Evolutionary conservation across 2,329 filamentous ascomycete species (phyloP).

Genomic region (Periglandula ipomoeae): DNA sequence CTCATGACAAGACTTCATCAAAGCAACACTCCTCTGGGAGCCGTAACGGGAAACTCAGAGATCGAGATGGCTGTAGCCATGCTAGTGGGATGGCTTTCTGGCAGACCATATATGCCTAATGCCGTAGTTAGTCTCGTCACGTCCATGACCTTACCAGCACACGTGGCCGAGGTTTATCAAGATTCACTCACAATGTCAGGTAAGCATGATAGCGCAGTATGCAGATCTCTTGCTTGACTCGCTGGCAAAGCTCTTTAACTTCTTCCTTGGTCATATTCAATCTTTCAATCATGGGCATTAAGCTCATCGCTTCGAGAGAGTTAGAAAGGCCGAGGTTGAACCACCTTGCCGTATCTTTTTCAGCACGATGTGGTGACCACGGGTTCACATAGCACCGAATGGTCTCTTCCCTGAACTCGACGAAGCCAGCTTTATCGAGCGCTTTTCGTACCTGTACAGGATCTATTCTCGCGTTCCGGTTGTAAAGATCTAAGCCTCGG

Average conservation of each 20-base stretch:
- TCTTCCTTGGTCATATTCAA: slow-evolving; percentile 42
- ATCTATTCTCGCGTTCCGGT: slow-evolving; percentile 55
- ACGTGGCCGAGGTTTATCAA: not conserved
- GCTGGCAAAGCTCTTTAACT: slow-evolving; percentile 51
- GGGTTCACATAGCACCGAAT: slow-evolving; percentile 65
- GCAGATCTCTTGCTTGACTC: slow-evolving; percentile 60
- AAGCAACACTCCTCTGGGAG: too few relatives aligned
- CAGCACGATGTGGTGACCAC: slow-evolving; percentile 56
- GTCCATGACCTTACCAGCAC: not conserved
- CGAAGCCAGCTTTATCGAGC: slow-evolving; percentile 65
- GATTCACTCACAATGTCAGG: slow-evolving; percentile 60
- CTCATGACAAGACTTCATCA: too few relatives aligned
- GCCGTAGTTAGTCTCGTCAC: slow-evolving; percentile 7
- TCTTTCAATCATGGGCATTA: slow-evolving; percentile 58
- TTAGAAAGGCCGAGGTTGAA: slow-evolving; percentile 72
- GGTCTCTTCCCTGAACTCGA: slow-evolving; percentile 63
- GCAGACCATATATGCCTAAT: slow-evolving; percentile 16
- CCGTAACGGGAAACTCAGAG: too few relatives aligned
- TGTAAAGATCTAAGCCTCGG: slow-evolving; percentile 55
- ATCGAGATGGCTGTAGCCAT: too few relatives aligned
- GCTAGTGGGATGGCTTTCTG: slow-evolving; percentile 9
- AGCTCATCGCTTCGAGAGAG: slow-evolving; percentile 62
- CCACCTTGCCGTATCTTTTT: slow-evolving; percentile 66
- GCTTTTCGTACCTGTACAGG: slow-evolving; percentile 41
- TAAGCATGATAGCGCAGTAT: slow-evolving; percentile 61